Percentiles rank a stretch among this genome's conserved stretches.
Conservation (phyloP, 352 stramenopile genomes). For the Globisporangium spiculum region DNA sequence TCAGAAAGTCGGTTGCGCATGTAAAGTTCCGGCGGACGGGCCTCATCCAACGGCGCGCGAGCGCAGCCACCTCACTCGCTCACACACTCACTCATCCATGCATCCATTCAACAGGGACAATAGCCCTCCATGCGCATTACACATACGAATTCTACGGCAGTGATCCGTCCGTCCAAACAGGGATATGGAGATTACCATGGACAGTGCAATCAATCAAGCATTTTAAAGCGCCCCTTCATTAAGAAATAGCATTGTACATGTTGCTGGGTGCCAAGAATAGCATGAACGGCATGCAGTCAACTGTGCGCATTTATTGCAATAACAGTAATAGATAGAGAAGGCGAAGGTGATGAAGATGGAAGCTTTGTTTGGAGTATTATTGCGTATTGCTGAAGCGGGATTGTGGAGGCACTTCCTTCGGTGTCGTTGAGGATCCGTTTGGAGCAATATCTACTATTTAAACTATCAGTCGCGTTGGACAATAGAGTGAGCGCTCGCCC, state of each 20-base stretch:
- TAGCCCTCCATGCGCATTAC: neutral
- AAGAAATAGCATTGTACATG: neutral
- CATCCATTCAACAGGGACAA: neutral
- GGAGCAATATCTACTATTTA: neutral
- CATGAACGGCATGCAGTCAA: neutral
- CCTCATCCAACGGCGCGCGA: neutral
- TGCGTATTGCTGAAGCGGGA: neutral
- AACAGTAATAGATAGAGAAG: neutral
- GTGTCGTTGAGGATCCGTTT: neutral
- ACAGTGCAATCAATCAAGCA: neutral
- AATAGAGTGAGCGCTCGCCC: neutral
- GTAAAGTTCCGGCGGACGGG: conserved; percentile 1
- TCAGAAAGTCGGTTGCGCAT: conserved; percentile 11
- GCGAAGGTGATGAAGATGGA: neutral
- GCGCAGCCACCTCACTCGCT: neutral
- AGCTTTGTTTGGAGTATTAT: neutral
- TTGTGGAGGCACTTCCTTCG: conserved; percentile 1
- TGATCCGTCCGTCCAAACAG: too few relatives aligned
- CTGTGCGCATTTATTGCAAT: neutral
- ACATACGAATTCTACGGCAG: neutral
- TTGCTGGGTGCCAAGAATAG: neutral
- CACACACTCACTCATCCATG: neutral
- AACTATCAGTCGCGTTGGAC: neutral
- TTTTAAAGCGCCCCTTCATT: neutral
- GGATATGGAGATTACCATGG: neutral